Evolutionary conservation across 768 basidiomycete species (phyloP), one percentile per base, ranked within the genome.

Genomic region (Leucocoprinus sp.): DNA sequence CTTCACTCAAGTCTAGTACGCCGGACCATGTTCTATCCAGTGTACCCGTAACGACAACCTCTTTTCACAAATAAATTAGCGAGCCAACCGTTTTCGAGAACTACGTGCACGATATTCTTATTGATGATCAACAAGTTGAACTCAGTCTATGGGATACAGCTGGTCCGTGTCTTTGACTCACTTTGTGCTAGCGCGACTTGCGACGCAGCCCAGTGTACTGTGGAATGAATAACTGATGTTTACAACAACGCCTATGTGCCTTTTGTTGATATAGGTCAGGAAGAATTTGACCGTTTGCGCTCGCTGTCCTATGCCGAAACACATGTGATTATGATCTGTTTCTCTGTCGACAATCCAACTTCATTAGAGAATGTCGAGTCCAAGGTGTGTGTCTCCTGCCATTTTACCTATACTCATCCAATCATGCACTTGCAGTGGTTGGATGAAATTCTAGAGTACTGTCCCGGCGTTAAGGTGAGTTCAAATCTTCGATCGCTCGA

Each of bases 71-170:
- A 36, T 4, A n/a, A n/a, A 39, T 29, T 57, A 91, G 89, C 55
- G 87, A 93, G 67, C 90, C 86, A 5, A 93, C 90, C 19, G 93
- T 98, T 3, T 98, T 98, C 54, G 95, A 98, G 64, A 98, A 97
- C 67, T 93, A 95, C 57, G 92, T 95, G 8, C 88, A 93, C 60
- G 88, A 93, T 53, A 69, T 93, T 44, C 73, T 74, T 53, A 79
- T 95, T 21, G 93, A 97, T 53, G 91, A 90, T 26, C 84, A 90
- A 55, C 62, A 76, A 23, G 84, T 97, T 11, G 93, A 98, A 58
- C 71, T 99, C 35, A 90, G 91, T 60, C 60, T 98, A 52, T 98
- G 95, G 95, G 95, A 98, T 61, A 98, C 95, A 36, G 95, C 95
- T 36, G 93, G 95, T 92, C 59, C 49, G 76, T 64, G 27, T 35